phyloP scores from a whole-genome alignment of 306 rosid genomes.

The Sophora flavescens region DNA sequence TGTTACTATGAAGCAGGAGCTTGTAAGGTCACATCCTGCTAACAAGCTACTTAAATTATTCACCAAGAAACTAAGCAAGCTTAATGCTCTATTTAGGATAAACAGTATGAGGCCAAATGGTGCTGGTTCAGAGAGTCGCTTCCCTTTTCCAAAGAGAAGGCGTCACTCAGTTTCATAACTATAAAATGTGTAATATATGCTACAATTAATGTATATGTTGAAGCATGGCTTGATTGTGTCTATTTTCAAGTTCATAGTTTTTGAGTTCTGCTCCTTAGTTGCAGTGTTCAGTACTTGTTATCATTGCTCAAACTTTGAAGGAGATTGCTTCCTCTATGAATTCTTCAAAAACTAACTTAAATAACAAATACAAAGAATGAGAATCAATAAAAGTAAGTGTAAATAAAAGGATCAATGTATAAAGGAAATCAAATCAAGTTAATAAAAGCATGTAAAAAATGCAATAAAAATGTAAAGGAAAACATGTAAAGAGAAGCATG shows the following conservation, averaged over 20 bases:
- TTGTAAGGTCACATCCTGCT: slow-evolving; percentile 84
- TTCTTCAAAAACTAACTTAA: too few relatives aligned
- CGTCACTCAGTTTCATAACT: slow-evolving; percentile 91
- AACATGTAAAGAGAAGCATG: too few relatives aligned
- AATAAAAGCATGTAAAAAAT: too few relatives aligned
- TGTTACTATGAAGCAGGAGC: slow-evolving; percentile 93
- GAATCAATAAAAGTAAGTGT: too few relatives aligned
- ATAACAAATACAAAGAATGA: too few relatives aligned
- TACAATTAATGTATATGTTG: slow-evolving; percentile 34
- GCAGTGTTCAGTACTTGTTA: slow-evolving; percentile 39
- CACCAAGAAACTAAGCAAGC: slow-evolving; percentile 76
- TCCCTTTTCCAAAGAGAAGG: slow-evolving; percentile 89
- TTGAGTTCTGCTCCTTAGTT: slow-evolving; percentile 49
- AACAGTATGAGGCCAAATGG: slow-evolving; percentile 63
- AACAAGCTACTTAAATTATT: slow-evolving; percentile 79
- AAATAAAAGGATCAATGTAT: too few relatives aligned
- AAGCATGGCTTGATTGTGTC: slow-evolving; percentile 52
- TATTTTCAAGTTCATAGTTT: slow-evolving; percentile 48
- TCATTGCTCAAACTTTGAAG: slow-evolving; percentile 10
- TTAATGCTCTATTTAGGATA: slow-evolving; percentile 76
- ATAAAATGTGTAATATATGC: slow-evolving; percentile 49
- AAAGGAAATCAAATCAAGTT: too few relatives aligned
- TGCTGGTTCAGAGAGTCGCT: slow-evolving; percentile 66
- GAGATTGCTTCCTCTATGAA: too few relatives aligned
- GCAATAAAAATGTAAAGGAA: too few relatives aligned